Conservation (phyloP, 169 alveolate genomes). For the Cryptosporidium tyzzeri region DNA sequence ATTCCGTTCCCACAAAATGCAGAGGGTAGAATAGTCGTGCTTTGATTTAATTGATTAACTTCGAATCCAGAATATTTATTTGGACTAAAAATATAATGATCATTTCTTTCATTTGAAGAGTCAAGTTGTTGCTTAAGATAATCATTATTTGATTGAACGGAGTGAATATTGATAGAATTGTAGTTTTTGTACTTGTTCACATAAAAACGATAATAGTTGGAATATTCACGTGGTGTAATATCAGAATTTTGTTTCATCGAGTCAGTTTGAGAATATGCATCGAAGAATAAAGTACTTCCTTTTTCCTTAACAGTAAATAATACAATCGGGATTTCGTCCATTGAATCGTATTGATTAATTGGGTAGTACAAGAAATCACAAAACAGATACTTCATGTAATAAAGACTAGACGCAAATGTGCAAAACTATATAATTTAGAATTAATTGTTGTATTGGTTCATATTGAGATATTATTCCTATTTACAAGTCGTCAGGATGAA, state of each 20-base stretch:
- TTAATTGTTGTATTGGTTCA: not conserved
- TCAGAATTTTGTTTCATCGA: not conserved
- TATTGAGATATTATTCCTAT: not conserved
- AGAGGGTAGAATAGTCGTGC: not conserved
- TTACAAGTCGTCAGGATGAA: constrained; percentile 43
- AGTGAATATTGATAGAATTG: not conserved
- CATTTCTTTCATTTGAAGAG: not conserved
- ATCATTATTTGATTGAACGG: not conserved
- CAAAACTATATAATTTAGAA: not conserved
- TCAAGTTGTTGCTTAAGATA: not conserved
- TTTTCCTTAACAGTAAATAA: constrained; percentile 19
- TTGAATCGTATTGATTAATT: not conserved
- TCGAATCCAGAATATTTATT: not conserved
- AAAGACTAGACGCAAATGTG: constrained; percentile 14
- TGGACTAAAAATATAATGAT: not conserved
- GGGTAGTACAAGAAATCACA: not conserved
- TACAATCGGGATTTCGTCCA: constrained; percentile 41
- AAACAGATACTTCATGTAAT: constrained; percentile 28
- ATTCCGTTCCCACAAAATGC: not conserved
- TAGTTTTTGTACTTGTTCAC: constrained; percentile 25
- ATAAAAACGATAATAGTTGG: constrained; percentile 13
- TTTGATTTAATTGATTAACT: not conserved
- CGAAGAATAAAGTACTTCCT: not conserved
- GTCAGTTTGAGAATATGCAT: constrained; percentile 59
- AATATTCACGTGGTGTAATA: constrained; percentile 42